Evolutionary conservation across 116 monocot genomes (phyloP).

Genomic region (Posidonia oceanica): DNA sequence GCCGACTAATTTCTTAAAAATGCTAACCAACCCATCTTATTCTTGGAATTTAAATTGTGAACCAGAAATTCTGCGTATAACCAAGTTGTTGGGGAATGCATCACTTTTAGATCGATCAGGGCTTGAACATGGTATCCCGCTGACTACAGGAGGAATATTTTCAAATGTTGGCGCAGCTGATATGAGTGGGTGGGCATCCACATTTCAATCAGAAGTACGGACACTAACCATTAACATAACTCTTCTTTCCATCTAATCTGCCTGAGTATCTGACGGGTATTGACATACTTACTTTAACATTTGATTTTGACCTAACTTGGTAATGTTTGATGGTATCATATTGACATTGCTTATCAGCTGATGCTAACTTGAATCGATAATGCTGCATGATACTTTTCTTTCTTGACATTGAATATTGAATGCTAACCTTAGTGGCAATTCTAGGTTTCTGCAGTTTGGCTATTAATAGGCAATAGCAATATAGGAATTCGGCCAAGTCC

Average conservation of each 20-base stretch:
- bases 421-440: too few species aligned
- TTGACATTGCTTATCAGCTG: too few species aligned
- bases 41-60: constrained; percentile 83
- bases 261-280: constrained; percentile 13
- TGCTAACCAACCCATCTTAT: constrained; percentile 75
- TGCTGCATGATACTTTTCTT: too few species aligned
- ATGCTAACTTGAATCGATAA: too few species aligned
- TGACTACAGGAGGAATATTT: constrained; percentile 80
- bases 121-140: constrained; percentile 90
- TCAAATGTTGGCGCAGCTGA: constrained; percentile 78
- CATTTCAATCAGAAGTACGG: constrained; percentile 97
- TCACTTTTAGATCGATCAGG: constrained; percentile 85
- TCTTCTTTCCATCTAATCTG: constrained; percentile 52
- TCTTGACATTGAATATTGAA: too few species aligned
- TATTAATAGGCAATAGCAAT: too few species aligned
- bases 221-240: constrained; percentile 96
- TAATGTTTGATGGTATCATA: too few species aligned
- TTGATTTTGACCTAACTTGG: neutral
- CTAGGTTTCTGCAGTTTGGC: too few species aligned
- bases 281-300: constrained; percentile 1
- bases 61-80: constrained; percentile 99
- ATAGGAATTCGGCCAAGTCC: too few species aligned
- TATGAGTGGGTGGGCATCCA: constrained; percentile 79
- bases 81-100: constrained; percentile 91
- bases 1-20: constrained; percentile 25